Conservation (phyloP, 129 eudicot species). For the Pulicaria dysenterica region DNA sequence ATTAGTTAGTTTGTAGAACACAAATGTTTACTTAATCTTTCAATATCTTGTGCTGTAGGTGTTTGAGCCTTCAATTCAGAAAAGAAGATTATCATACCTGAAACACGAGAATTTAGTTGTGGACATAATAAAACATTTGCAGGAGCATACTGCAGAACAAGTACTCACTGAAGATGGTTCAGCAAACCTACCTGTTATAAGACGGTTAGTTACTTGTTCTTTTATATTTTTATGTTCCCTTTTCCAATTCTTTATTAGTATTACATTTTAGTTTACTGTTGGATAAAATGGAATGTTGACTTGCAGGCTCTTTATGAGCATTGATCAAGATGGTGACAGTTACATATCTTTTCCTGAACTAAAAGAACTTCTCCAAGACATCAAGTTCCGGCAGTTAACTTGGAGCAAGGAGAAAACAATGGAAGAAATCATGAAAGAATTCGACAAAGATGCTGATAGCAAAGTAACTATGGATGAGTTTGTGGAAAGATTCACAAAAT, state of each 20-base stretch:
- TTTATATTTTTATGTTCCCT: not conserved
- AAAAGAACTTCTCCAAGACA: conserved; percentile 51
- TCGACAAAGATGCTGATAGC: conserved; percentile 53
- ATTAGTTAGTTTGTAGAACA: not conserved
- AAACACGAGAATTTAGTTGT: conserved; percentile 67
- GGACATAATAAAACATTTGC: conserved; percentile 59
- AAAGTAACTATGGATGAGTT: conserved; percentile 61
- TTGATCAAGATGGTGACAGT: conserved; percentile 57
- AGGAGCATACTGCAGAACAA: conserved; percentile 48
- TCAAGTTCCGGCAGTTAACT: conserved; percentile 38
- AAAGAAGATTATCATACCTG: conserved; percentile 55
- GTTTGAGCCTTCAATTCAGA: conserved; percentile 79
- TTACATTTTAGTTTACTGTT: not conserved
- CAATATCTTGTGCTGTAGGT: conserved; percentile 38
- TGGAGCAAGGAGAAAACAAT: conserved; percentile 45
- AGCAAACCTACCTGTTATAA: conserved; percentile 49
- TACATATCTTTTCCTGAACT: conserved; percentile 56
- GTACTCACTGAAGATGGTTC: conserved; percentile 58
- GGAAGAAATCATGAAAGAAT: conserved; percentile 54
- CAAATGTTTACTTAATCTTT: not conserved
- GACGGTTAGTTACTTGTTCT: conserved; percentile 39
- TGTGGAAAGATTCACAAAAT: conserved; percentile 49
- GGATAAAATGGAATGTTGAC: not conserved
- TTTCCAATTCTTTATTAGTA: not conserved
- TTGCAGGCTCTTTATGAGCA: conserved; percentile 58